These are phyloP conservation scores for Rhynchosporium agropyri DNA, from an alignment of 2,329 filamentous ascomycete genomes.

Conservation along the genomic window DNA sequence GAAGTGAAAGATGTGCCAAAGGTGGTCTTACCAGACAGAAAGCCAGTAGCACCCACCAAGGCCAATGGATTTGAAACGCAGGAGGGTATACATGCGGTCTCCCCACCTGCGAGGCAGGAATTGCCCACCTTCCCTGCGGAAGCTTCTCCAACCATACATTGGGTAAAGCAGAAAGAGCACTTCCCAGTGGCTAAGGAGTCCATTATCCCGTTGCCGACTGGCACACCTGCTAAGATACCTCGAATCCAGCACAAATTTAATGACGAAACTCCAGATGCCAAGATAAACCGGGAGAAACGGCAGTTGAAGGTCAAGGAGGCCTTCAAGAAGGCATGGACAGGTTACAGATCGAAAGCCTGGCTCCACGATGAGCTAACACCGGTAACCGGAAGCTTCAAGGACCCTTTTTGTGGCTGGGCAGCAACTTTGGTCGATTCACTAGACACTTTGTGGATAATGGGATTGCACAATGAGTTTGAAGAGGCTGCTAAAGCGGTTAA, in stretches of 20 bases:
- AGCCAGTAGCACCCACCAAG: constrained; percentile 27
- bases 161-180: constrained; percentile 73
- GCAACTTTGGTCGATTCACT: constrained; percentile 82
- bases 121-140: constrained; percentile 23
- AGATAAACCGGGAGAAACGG: constrained; percentile 64
- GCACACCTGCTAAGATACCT: constrained; percentile 69
- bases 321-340: constrained; percentile 77
- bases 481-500: constrained; percentile 71
- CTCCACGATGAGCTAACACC: constrained; percentile 85
- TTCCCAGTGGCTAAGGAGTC: constrained; percentile 75
- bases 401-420: constrained; percentile 91
- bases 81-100: constrained; percentile 36
- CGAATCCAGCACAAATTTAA: constrained; percentile 75
- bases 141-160: constrained; percentile 56
- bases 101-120: constrained; percentile 39
- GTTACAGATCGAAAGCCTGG: constrained; percentile 80
- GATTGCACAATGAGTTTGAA: constrained; percentile 75
- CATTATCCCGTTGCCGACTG: constrained; percentile 75
- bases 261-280: constrained; percentile 62
- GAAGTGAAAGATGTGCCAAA: constrained; percentile 29
- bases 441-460: constrained; percentile 89
- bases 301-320: constrained; percentile 70
- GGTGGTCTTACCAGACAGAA: constrained; percentile 37
- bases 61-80: constrained; percentile 26
- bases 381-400: constrained; percentile 64